Base-by-base conservation (phyloP, 352 stramenopile genomes). In the Pythium monospermum region DNA sequence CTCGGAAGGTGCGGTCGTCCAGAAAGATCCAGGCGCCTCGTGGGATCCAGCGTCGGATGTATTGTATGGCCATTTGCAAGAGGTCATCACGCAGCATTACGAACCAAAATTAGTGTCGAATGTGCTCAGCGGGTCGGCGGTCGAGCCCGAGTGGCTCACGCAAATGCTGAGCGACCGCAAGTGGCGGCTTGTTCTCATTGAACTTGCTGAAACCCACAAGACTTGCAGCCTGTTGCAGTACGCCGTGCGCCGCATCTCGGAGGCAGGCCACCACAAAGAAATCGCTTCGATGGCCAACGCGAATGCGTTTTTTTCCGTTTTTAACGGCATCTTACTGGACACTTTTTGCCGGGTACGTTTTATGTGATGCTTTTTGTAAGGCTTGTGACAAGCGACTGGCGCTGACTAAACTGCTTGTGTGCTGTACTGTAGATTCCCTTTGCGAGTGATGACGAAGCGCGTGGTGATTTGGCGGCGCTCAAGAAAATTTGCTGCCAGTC, bases 401-500 rank as follows among this genome's bases (percentile, higher is more conserved):
- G n/a, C n/a, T n/a, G n/a, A n/a, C n/a, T n/a, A n/a, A n/a, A 4
- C 22, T 26, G 22, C 4, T 5, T 23, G 4, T 11, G 15, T 36
- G n/a, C 13, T 40, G 43, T n/a, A n/a, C 31, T 48, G 13, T 61
- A 94, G 83, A 92, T 94, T 45, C 79, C 83, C 23, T 89, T 87
- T 48, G 76, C 79, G 1, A 83, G 68, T 22, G 83, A 91, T 44
- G 83, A 94, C 64, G 81, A 94, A 40, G 71, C 76, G 4, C 64
- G 75, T 13, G 82, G 89, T 7, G 80, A 91, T 32, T 58, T 92
- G 3, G 48, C 49, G n/a, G 78, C 81, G 8, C 63, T 94, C 2
- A 83, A 83, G 39, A 94, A 92, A 52, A 78, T 91, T 21, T 92
- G 83, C 59, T 90, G 76, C 31, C 83, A 94, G 50, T 90, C 83